Base-by-base conservation (phyloP, 2,329 filamentous ascomycete genomes). In the Coniochaeta prunicola region DNA sequence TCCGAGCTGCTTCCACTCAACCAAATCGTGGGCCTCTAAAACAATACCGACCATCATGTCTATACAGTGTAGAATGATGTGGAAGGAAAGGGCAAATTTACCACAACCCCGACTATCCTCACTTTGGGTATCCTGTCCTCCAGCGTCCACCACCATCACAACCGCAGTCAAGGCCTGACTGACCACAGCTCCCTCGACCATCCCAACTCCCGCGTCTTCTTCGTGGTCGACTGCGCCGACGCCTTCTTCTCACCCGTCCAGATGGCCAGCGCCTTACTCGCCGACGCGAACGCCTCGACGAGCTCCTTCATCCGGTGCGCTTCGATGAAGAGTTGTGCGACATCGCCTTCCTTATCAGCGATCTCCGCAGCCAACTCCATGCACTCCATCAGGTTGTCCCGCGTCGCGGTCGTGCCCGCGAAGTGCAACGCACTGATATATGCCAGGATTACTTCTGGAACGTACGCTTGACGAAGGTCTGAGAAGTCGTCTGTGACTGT, bases 281-380 rank as follows among this genome's bases (percentile, higher is more conserved):
- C 88, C 57, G 85, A 79, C 1, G 93, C 91, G 69, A 97, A 86
- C 12, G 83, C 83, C 68, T 89, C 85, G 13, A 92, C 82, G 42
- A 94, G 77, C 74, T 93, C 90, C 66, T 83, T 82, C 84, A 93
- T 88, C 53, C 88, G 83, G 33, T 81, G 80, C 2, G 84, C 81
- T 58, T 81, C 78, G 58, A 86, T 72, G 64, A 94, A 89, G 50
- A 83, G 81, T 26, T 77, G 73, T 1, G 87, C 84, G 42, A 93
- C 73, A 64, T 88, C 86, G 26, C 86, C 86, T 61, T 80, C 82
- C 63, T 86, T 84, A 59, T 88, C 85, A 1, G 93, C 91, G 56
- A 96, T 82, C 2, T 86, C 70, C 1, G 87, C 85, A 1, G 91
- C 87, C 17, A 99, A 78, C 60, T 96, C 90, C 89, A 99, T 93